Base-by-base conservation (phyloP, 495 filamentous ascomycete genomes). In the Margaritispora aquatica region DNA sequence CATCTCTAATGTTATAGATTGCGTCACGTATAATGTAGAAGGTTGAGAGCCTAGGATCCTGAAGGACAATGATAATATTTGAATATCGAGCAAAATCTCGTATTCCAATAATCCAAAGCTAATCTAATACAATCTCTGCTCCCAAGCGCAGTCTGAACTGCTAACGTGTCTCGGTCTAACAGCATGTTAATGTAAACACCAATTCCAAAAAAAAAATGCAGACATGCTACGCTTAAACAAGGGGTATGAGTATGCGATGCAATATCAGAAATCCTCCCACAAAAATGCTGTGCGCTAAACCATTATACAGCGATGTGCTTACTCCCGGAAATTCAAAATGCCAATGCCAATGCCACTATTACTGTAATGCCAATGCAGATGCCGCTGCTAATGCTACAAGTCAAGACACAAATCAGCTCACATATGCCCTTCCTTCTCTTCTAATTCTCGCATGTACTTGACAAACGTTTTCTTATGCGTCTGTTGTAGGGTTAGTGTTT, bases 391-490 rank as follows among this genome's bases (percentile, higher is more conserved):
- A n/a, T 50, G 47, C 47, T 50, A 22, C 26, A 24, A 23, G n/a
- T n/a, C n/a, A 47, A 50, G 5, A 50, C 2, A 10, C 38, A 10
- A 44, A 15, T 3, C 38, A 7, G 38, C 20, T 50, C 20, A 58
- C n/a, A 57, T 56, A 50, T 66, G 65, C 23, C 57, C 58, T 58
- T 84, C 75, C 66, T 80, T 79, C 62, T 83, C 81, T 65, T 92
- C 88, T 34, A 90, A 70, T 66, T 92, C 84, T 60, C 89, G 90
- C 73, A 96, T 85, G 70, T 92, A 96, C 73, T 91, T 95, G 54
- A 96, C 93, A 76, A 98, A 98, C 21, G 84, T 83, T 76, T 98
- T 98, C 75, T 97, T 98, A 73, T 98, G 94, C 23, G 59, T 64
- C 65, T 68, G 20, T 20, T 34, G 15, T 13, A 7, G 26, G 24